These are phyloP conservation scores for Suhomyces bolitotheri DNA, from an alignment of 1,139 yeast species.

Conservation along the genomic window DNA sequence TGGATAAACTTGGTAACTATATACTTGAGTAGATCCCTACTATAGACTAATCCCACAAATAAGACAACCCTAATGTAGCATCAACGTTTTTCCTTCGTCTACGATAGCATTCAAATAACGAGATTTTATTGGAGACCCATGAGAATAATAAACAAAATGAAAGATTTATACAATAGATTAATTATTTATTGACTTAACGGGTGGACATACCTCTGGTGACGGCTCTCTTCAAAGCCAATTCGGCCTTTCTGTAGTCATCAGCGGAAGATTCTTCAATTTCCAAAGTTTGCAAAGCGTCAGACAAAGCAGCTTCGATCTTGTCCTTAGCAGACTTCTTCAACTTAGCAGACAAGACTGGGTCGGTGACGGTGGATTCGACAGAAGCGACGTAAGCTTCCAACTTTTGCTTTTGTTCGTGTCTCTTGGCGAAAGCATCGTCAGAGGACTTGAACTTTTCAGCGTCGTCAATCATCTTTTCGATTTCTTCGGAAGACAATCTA, in stretches of 20 bases:
- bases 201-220: slow-evolving; percentile 99
- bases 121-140: slow-evolving; percentile 22
- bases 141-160: slow-evolving; percentile 21
- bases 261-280: slow-evolving; percentile 96
- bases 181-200: slow-evolving; percentile 57
- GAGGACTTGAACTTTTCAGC: slow-evolving; percentile 99
- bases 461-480: slow-evolving; percentile 97
- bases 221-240: slow-evolving; percentile 97
- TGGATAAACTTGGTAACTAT: slow-evolving; percentile 82
- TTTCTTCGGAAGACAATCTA: slow-evolving; percentile 96
- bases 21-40: slow-evolving; percentile 52
- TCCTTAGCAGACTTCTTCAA: slow-evolving; percentile 97
- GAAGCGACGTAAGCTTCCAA: slow-evolving; percentile 98
- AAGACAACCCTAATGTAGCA: too few relatives aligned
- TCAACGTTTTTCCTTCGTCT: too few relatives aligned
- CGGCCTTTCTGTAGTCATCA: slow-evolving; percentile 99
- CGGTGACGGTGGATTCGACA: slow-evolving; percentile 94
- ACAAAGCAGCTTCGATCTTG: slow-evolving; percentile 96
- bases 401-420: slow-evolving; percentile 99
- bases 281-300: slow-evolving; percentile 97
- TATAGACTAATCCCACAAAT: too few relatives aligned
- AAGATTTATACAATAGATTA: slow-evolving; percentile 20
- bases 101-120: slow-evolving; percentile 8
- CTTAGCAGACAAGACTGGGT: slow-evolving; percentile 98
- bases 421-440: slow-evolving; percentile 99